phyloP scores from a whole-genome alignment of 768 basidiomycete species.

The Leccinum variicolor region DNA sequence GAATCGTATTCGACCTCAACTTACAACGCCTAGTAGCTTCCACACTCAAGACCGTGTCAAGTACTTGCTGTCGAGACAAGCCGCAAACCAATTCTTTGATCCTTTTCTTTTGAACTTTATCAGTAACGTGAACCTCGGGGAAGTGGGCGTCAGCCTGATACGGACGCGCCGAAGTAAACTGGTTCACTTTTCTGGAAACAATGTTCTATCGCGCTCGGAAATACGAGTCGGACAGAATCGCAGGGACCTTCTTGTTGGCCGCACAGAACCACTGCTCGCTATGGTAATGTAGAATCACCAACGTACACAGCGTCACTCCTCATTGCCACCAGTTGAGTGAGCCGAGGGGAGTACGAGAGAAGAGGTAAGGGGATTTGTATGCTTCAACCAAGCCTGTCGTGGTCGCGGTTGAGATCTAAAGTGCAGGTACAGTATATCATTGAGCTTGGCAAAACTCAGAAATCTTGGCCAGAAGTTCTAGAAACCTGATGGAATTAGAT shows the following conservation, averaged over 20 bases:
- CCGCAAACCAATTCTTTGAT: neutral
- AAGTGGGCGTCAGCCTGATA: neutral
- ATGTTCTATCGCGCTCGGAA: neutral
- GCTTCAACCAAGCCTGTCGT: too few species aligned
- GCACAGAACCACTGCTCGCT: too few species aligned
- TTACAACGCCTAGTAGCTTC: neutral
- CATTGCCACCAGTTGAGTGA: too few species aligned
- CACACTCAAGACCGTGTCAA: neutral
- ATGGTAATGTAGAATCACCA: too few species aligned
- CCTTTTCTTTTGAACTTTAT: neutral
- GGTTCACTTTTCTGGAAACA: neutral
- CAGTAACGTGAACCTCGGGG: neutral
- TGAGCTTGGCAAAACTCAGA: too few species aligned
- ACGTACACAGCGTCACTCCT: too few species aligned
- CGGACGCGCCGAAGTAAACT: neutral
- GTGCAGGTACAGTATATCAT: too few species aligned
- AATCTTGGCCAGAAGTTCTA: too few species aligned
- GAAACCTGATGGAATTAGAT: too few species aligned
- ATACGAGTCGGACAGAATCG: neutral
- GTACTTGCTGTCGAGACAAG: neutral
- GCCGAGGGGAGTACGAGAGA: too few species aligned
- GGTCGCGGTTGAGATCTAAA: too few species aligned
- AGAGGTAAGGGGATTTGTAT: too few species aligned
- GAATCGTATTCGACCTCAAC: neutral
- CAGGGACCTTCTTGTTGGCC: neutral